A percentile compares a stretch with the other conserved stretches of the same genome.
phyloP scores from a whole-genome alignment of 139 green algal species.

The Tetradesmus obliquus region DNA sequence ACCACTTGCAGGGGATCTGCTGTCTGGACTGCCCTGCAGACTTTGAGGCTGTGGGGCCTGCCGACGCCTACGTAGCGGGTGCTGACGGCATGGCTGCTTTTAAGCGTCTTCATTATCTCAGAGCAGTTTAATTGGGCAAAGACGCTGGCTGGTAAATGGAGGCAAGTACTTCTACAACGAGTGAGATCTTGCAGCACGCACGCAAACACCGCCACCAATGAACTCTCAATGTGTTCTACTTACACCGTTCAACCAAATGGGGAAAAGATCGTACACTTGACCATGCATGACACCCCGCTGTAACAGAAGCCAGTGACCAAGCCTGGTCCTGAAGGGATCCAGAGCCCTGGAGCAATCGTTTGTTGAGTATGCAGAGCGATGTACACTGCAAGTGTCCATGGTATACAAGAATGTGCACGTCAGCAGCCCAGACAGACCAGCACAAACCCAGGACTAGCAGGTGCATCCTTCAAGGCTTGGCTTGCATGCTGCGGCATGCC shows the following conservation, averaged over 20 bases:
- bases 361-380: neutral
- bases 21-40: slow-evolving; percentile 29
- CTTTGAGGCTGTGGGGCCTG: neutral
- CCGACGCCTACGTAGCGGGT: neutral
- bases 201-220: neutral
- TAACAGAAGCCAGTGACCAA: neutral
- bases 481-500: no score
- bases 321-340: no score
- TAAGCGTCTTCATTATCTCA: neutral
- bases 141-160: neutral
- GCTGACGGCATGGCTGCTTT: neutral
- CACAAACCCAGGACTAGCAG: neutral
- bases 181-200: neutral
- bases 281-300: neutral
- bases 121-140: neutral
- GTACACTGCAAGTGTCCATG: no score
- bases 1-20: slow-evolving; percentile 5
- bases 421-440: neutral
- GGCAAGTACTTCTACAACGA: neutral
- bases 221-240: neutral
- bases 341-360: neutral
- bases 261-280: neutral
- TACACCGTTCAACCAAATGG: neutral
- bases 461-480: no score
- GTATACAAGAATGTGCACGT: neutral